Evolutionary conservation across 768 basidiomycete genomes (phyloP).

Genomic region (Boletus barrowsii): DNA sequence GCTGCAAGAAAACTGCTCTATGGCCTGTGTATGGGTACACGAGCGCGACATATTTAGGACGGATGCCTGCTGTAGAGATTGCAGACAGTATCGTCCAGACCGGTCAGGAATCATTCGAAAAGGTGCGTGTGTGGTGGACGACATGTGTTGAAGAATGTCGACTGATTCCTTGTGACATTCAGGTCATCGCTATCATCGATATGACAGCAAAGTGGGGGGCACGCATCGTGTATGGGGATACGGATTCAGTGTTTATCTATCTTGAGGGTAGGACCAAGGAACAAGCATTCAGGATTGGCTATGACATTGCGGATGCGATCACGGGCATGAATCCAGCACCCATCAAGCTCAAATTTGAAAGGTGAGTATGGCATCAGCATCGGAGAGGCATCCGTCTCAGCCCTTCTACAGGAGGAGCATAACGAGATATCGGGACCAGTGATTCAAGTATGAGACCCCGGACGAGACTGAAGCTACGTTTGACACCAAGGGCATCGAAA

Average conservation of each 20-base stretch:
- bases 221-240: slow-evolving; percentile 94
- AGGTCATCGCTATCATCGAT: slow-evolving; percentile 86
- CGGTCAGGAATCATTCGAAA: slow-evolving; percentile 92
- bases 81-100: slow-evolving; percentile 98
- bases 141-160: too few species aligned
- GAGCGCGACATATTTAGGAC: slow-evolving; percentile 87
- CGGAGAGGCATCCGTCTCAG: too few species aligned
- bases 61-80: slow-evolving; percentile 98
- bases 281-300: slow-evolving; percentile 88
- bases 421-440: slow-evolving; percentile 98
- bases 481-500: slow-evolving; percentile 98
- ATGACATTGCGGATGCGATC: slow-evolving; percentile 87
- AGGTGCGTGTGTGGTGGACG: slow-evolving; percentile 43
- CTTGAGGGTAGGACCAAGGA: slow-evolving; percentile 90
- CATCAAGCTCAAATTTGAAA: slow-evolving; percentile 96
- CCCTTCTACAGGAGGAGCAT: too few species aligned
- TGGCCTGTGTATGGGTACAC: slow-evolving; percentile 98
- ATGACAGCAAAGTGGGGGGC: slow-evolving; percentile 82
- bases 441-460: slow-evolving; percentile 87
- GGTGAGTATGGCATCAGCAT: slow-evolving; percentile 45
- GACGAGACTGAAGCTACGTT: slow-evolving; percentile 78
- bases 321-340: slow-evolving; percentile 87
- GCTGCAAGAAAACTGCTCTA: too few species aligned
- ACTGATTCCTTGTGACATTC: not conserved
- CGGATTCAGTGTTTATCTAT: slow-evolving; percentile 92